Base-by-base conservation (phyloP, 1,284 basidiomycete genomes). In the Pseudozyma flocculosa region DNA sequence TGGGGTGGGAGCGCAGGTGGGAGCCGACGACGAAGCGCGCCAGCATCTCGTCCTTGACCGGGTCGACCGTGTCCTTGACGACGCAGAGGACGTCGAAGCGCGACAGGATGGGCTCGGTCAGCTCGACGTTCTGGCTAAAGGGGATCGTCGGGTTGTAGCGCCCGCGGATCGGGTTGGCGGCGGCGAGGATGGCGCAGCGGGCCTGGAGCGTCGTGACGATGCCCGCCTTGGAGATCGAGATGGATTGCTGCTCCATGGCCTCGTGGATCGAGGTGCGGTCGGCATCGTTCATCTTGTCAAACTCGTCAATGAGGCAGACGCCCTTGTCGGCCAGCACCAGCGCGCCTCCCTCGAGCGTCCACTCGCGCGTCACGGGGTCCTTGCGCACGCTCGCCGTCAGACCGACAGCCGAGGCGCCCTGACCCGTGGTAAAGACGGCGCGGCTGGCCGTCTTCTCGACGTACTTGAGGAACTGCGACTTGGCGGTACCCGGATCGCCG, bases 231-330 rank as follows among this genome's bases (percentile, higher is more conserved):
- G 92, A 93, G 68, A 99, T 97, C 1, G 94, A 97, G 70, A 99
- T 99, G n/a, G 89, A 89, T 78, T 99, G 94, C 80, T 99, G 94
- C 79, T 99, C 94, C 94, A 99, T 99, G 2, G 95, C 95, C 79
- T 99, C 94, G 82, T 98, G 95, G 72, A 98, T 98, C 8, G 92
- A 97, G 13, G 94, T 97, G 63, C 73, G 50, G 50, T 81, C 81
- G 19, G 90, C 86, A 73, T 98, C 94, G 81, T 98, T 98, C 94
- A 99, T 99, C 83, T 99, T 99, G 83, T 99, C 94, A 79, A 99
- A 99, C 80, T 98, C 95, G 80, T 99, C 94, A 69, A 99, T 99
- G 30, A 98, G 82, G 74, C 95, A 98, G 34, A 89, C 90, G n/a
- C 94, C 94, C 81, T 96, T 96, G 81, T 99, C 94, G 0, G 94